Conservation (phyloP, 164 flowering plant species). For the Cinnamomum micranthum region DNA sequence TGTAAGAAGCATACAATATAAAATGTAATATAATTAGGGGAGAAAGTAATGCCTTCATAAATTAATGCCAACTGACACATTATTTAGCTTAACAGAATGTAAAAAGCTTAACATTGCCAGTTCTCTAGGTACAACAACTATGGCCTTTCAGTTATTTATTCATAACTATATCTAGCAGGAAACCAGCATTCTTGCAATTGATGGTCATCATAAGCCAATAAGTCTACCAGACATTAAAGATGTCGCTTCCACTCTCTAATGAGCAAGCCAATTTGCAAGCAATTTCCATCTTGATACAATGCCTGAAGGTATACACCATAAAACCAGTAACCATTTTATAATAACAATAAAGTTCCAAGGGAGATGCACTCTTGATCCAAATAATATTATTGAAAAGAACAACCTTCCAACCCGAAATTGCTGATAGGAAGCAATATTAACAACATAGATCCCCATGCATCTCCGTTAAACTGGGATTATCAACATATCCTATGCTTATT, state of each 20-base stretch:
- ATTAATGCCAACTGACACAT: background rate
- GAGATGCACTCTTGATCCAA: background rate
- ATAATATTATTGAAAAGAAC: background rate
- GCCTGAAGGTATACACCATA: background rate
- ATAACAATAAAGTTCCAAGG: background rate
- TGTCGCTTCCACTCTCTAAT: no score
- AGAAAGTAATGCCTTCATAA: no score
- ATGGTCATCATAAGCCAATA: background rate
- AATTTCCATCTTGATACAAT: background rate
- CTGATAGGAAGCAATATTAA: background rate
- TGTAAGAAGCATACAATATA: no score
- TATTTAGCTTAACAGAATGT: background rate
- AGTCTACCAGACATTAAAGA: no score
- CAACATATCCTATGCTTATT: no score
- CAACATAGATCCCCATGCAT: background rate
- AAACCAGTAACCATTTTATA: background rate
- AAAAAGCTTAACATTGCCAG: background rate
- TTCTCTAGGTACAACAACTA: background rate
- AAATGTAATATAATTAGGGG: no score
- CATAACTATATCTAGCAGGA: background rate
- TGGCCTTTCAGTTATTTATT: background rate
- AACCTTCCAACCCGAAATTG: background rate
- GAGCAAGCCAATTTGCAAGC: no score
- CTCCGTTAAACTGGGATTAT: no score
- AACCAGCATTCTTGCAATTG: background rate